Evolutionary conservation across 2,329 filamentous ascomycete genomes (phyloP).

Genomic region (Neonectria punicea): DNA sequence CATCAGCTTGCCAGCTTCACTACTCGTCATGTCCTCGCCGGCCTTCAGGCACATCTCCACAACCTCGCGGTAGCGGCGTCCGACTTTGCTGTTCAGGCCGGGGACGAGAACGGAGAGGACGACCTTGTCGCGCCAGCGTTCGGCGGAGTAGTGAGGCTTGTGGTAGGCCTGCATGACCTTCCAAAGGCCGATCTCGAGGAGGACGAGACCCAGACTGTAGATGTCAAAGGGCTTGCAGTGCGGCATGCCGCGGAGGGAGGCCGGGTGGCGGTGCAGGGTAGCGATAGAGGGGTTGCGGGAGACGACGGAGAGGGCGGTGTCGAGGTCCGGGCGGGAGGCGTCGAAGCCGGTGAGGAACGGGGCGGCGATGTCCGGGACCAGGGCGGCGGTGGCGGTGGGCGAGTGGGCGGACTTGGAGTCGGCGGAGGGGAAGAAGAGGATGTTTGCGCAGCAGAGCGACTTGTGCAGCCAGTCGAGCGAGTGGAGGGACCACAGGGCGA

Average conservation of each 20-base stretch:
- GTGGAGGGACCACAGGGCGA: slow-evolving; percentile 61
- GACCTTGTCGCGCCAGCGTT: slow-evolving; percentile 55
- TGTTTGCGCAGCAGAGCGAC: slow-evolving; percentile 62
- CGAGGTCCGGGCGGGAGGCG: slow-evolving; percentile 62
- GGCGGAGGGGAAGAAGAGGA: slow-evolving; percentile 63
- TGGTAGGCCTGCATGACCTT: slow-evolving; percentile 54
- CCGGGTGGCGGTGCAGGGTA: slow-evolving; percentile 60
- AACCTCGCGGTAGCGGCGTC: slow-evolving; percentile 52
- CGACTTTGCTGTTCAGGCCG: slow-evolving; percentile 54
- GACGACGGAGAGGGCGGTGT: slow-evolving; percentile 60
- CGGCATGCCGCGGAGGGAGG: slow-evolving; percentile 52
- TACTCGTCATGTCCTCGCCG: slow-evolving; percentile 50
- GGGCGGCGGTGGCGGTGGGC: slow-evolving; percentile 48
- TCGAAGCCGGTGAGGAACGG: slow-evolving; percentile 66
- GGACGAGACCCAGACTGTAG: slow-evolving; percentile 62
- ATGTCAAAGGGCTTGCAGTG: slow-evolving; percentile 63
- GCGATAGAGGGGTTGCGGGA: slow-evolving; percentile 55
- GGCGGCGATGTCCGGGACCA: slow-evolving; percentile 52
- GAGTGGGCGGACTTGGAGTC: slow-evolving; percentile 48
- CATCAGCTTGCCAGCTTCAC: slow-evolving; percentile 53
- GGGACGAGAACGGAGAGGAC: slow-evolving; percentile 54
- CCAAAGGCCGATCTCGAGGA: slow-evolving; percentile 64
- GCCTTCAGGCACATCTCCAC: slow-evolving; percentile 55
- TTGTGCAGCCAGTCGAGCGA: slow-evolving; percentile 68
- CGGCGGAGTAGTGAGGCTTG: slow-evolving; percentile 54